phyloP scores from a whole-genome alignment of 208 protist species.

The Leishmania aethiopica region DNA sequence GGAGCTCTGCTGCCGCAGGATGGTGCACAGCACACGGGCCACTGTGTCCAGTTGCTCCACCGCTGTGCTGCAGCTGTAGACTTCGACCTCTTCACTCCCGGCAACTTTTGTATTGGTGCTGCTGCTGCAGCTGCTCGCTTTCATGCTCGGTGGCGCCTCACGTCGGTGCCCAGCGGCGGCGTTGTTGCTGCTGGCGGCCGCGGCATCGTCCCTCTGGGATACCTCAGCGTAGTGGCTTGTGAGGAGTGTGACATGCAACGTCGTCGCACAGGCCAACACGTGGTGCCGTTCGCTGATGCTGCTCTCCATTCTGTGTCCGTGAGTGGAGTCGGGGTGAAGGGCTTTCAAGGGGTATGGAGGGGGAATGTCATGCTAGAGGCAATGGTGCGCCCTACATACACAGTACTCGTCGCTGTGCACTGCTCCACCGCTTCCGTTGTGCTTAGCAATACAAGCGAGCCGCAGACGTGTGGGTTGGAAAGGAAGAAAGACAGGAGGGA shows the following conservation, averaged over 20 bases:
- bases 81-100: constrained; percentile 7
- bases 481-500: background rate
- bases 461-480: background rate
- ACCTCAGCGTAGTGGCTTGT: constrained; percentile 23
- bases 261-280: constrained; percentile 16
- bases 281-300: background rate
- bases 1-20: constrained; percentile 2
- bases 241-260: constrained; percentile 28
- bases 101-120: background rate
- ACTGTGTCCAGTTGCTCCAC: constrained; percentile 33
- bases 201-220: constrained; percentile 7
- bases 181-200: background rate
- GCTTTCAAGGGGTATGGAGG: background rate
- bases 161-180: constrained; percentile 3
- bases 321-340: background rate
- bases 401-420: background rate
- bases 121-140: constrained; percentile 1
- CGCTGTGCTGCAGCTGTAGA: constrained; percentile 20
- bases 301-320: background rate
- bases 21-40: constrained; percentile 20
- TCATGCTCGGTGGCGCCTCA: constrained; percentile 7
- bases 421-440: background rate
- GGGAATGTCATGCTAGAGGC: background rate
- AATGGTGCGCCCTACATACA: background rate
- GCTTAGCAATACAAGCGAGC: background rate